phyloP scores from a whole-genome alignment of 2,329 filamentous ascomycete genomes.

The Penicillium sp. region DNA sequence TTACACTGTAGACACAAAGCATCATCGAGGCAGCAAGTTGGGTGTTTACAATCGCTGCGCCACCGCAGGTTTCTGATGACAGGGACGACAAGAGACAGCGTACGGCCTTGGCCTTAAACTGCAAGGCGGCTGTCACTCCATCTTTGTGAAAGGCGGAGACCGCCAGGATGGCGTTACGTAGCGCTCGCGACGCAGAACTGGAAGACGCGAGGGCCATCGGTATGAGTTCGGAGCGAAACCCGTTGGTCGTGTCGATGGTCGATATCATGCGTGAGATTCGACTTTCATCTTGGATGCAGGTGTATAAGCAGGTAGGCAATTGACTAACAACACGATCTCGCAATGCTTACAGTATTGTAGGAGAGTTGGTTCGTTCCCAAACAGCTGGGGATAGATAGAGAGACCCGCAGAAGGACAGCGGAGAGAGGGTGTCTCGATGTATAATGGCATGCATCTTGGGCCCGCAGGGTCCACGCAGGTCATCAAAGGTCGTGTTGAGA shows the following conservation, averaged over 20 bases:
- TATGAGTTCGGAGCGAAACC: neutral
- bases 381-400: neutral
- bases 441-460: neutral
- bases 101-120: neutral
- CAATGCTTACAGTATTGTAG: neutral
- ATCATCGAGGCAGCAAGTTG: neutral
- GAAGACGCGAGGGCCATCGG: slow-evolving; percentile 1
- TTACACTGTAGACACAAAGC: slow-evolving; percentile 1
- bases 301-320: neutral
- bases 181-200: neutral
- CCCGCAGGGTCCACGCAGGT: neutral
- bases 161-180: neutral
- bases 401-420: neutral
- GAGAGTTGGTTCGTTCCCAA: neutral
- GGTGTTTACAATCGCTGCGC: neutral
- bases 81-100: neutral
- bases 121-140: neutral
- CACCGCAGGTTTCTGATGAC: neutral
- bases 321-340: neutral
- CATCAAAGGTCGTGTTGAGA: neutral
- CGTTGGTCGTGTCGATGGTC: neutral
- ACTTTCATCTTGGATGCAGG: neutral
- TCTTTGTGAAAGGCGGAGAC: neutral
- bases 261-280: slow-evolving; percentile 1
- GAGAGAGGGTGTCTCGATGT: neutral